Evolutionary conservation across 768 basidiomycete species (phyloP).

Genomic region (Leccinum pellstonianum): DNA sequence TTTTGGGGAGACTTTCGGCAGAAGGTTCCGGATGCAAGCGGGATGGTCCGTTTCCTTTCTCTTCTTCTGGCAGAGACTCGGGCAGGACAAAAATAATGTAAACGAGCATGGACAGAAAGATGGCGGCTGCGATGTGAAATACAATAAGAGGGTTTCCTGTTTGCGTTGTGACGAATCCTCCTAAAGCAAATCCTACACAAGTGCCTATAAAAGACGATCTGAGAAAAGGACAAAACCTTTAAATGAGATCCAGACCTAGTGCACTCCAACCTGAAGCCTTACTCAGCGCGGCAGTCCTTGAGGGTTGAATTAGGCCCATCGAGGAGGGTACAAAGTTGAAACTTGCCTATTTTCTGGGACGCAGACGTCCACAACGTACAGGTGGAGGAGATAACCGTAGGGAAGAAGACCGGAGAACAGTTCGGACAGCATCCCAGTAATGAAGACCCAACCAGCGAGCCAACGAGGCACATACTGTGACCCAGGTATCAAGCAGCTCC

Average conservation of each 20-base stretch:
- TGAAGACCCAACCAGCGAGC: slow-evolving; percentile 18
- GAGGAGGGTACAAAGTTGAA: neutral
- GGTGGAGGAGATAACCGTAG: slow-evolving; percentile 22
- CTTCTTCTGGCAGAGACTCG: slow-evolving; percentile 30
- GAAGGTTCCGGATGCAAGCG: slow-evolving; percentile 3
- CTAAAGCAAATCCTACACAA: slow-evolving; percentile 27
- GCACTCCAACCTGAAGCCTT: slow-evolving; percentile 29
- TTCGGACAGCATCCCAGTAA: slow-evolving; percentile 19
- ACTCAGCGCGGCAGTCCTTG: slow-evolving; percentile 29
- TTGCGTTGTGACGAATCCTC: slow-evolving; percentile 31
- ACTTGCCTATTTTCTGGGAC: slow-evolving; percentile 25
- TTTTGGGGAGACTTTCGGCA: neutral
- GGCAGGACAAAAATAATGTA: slow-evolving; percentile 29
- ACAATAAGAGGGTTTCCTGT: slow-evolving; percentile 25
- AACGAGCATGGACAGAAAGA: slow-evolving; percentile 19
- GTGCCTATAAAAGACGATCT: slow-evolving; percentile 16
- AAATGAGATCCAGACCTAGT: slow-evolving; percentile 21
- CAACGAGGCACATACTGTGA: slow-evolving; percentile 18
- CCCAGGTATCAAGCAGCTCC: slow-evolving; percentile 14
- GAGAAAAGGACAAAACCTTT: neutral
- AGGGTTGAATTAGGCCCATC: slow-evolving; percentile 5
- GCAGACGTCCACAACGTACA: slow-evolving; percentile 31
- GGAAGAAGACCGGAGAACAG: slow-evolving; percentile 12
- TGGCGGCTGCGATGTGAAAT: slow-evolving; percentile 15
- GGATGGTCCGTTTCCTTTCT: slow-evolving; percentile 21